Evolutionary conservation across 768 basidiomycete genomes (phyloP), one percentile per base, ranked within the genome.

Genomic region (Rhodotorula paludigena): DNA sequence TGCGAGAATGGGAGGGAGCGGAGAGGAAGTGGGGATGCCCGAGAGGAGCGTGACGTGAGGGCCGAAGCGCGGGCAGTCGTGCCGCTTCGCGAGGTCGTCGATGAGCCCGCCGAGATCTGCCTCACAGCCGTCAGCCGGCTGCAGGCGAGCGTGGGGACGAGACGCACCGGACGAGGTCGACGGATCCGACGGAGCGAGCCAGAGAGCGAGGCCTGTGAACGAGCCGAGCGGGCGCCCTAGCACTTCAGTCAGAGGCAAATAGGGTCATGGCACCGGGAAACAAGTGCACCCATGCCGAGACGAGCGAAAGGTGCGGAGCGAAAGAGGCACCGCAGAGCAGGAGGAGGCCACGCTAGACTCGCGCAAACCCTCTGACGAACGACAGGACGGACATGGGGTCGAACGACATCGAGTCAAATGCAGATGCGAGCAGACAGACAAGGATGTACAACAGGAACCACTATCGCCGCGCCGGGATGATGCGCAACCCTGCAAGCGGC

Each of bases 41-140:
- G 56, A 57, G 42, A 70, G 39, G 32, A 70, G 57, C 7, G 69
- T 70, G 38, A 66, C 60, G 60, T 70, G 69, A 0, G 69, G 59
- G 1, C 25, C 7, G 41, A 70, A 70, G 25, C 0, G 5, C 2
- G 64, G 60, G 5, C 60, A 55, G 12, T 41, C 32, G 45, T 62
- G 35, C 3, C 10, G 9, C 5, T 2, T 7, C 4, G 64, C 25
- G n/a, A 70, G 64, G 10, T 15, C 5, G 2, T 36, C 8, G 21
- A 70, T 58, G 25, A 65, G 39, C 32, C 18, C 8, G 1, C 18
- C 15, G 3, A 69, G 55, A 20, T 55, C 59, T 61, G 48, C 10
- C 20, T 5, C 11, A 21, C 8, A 28, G 28, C 28, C 0, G 55
- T 41, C 38, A 41, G 35, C 30, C 0, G 10, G n/a, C 7, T 3